phyloP scores from a whole-genome alignment of 805 yeast genomes.

The Maudiozyma bulderi region DNA sequence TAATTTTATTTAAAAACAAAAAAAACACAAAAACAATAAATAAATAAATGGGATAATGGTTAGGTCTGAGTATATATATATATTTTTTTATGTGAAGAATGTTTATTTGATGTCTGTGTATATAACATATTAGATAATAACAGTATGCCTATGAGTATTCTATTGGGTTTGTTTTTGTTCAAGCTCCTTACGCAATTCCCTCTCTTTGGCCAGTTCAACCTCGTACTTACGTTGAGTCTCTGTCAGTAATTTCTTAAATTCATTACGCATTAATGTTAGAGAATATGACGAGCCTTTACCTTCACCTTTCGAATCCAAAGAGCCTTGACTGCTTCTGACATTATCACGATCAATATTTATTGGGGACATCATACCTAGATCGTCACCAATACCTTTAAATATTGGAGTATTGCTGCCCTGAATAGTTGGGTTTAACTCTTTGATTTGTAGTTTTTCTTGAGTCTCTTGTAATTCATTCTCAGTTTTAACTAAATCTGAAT shows the following conservation, averaged over 20 bases:
- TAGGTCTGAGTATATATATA: too few species aligned
- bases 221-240: conserved; percentile 57
- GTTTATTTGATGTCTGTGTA: neutral
- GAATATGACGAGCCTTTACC: conserved; percentile 23
- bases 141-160: neutral
- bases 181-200: conserved; percentile 26
- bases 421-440: neutral
- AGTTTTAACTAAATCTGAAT: conserved; percentile 16
- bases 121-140: neutral
- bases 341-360: neutral
- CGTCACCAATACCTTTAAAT: neutral
- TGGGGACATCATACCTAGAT: neutral
- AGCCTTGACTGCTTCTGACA: neutral
- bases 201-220: conserved; percentile 46
- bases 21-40: too few species aligned
- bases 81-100: too few species aligned
- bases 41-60: too few species aligned
- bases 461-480: conserved; percentile 29
- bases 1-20: neutral
- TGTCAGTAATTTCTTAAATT: conserved; percentile 55
- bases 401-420: neutral
- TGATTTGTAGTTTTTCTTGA: conserved; percentile 30
- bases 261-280: conserved; percentile 52
- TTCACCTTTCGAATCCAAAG: neutral
- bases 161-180: neutral